Percentiles rank a stretch among this genome's conserved stretches.
Evolutionary conservation across 202 grass and related monocot species (phyloP).

Genomic region (Setaria viridis): DNA sequence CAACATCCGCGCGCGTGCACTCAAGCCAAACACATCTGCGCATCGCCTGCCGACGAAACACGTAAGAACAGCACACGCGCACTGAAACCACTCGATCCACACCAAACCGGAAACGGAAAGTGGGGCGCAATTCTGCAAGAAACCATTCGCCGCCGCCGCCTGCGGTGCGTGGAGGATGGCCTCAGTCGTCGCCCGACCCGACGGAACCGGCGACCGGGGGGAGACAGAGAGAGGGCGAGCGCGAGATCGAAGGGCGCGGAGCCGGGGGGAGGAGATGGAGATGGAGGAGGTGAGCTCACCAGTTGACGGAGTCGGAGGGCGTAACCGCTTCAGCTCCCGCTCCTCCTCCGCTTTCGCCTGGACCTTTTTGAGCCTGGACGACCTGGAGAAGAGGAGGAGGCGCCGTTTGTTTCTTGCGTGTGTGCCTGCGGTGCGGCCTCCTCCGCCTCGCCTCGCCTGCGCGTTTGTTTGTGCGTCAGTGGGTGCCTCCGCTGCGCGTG

Average conservation of each 20-base stretch:
- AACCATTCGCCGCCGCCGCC: not conserved
- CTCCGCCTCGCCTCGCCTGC: not conserved
- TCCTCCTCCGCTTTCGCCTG: not conserved
- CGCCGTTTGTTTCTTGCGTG: conserved; percentile 19
- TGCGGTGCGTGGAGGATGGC: not conserved
- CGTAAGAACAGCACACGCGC: not conserved
- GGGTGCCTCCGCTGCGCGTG: not conserved
- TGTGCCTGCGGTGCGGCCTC: not conserved
- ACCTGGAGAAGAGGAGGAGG: not conserved
- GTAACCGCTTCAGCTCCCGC: conserved; percentile 47
- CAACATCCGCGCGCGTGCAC: too few relatives aligned
- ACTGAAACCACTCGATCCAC: not conserved
- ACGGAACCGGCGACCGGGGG: not conserved
- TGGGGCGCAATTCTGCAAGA: not conserved
- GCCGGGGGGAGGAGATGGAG: not conserved
- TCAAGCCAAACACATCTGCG: too few relatives aligned
- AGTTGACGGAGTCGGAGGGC: conserved; percentile 33
- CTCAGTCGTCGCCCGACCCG: not conserved
- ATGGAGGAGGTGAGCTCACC: conserved; percentile 35
- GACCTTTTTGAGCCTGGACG: not conserved
- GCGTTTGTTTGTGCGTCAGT: not conserved
- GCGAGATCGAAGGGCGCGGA: not conserved
- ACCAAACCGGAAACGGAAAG: not conserved
- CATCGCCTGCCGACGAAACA: not conserved
- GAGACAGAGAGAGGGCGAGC: too few relatives aligned